phyloP scores from a whole-genome alignment of 139 green algal genomes.

The Chlorella vulgaris region DNA sequence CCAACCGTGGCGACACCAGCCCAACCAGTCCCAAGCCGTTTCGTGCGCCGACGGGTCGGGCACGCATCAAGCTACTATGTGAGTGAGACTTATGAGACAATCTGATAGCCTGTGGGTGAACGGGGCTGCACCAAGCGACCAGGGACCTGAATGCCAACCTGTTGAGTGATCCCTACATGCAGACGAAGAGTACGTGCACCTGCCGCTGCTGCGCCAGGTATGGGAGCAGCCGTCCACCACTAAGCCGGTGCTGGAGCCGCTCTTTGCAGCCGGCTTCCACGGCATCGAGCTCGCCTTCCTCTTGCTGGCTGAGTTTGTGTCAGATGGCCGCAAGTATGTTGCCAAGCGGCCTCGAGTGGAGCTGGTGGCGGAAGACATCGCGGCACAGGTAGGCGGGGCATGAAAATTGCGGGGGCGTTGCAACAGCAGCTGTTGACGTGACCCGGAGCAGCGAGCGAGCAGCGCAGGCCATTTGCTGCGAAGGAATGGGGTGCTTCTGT shows the following conservation, averaged over 20 bases:
- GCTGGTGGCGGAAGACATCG: slow-evolving; percentile 50
- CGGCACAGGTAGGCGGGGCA: slow-evolving; percentile 1
- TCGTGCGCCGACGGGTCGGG: slow-evolving; percentile 29
- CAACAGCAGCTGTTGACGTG: too few relatives aligned
- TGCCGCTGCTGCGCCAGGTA: slow-evolving; percentile 39
- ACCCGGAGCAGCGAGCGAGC: too few relatives aligned
- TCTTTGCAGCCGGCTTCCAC: slow-evolving; percentile 56
- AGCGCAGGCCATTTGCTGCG: too few relatives aligned
- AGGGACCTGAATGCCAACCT: too few relatives aligned
- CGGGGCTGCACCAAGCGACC: too few relatives aligned
- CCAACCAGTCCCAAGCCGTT: not conserved
- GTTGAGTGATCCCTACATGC: too few relatives aligned
- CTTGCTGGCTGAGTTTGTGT: slow-evolving; percentile 55
- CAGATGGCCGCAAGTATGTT: slow-evolving; percentile 55
- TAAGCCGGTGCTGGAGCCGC: slow-evolving; percentile 52
- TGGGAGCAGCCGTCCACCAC: slow-evolving; percentile 49
- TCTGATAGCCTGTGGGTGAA: too few relatives aligned
- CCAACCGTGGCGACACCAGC: not conserved
- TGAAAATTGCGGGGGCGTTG: too few relatives aligned
- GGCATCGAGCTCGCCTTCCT: slow-evolving; percentile 61
- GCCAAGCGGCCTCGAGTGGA: slow-evolving; percentile 55
- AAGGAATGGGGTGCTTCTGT: too few relatives aligned
- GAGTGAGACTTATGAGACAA: too few relatives aligned
- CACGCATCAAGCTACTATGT: slow-evolving; percentile 43
- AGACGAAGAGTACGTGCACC: slow-evolving; percentile 54